Evolutionary conservation across 106 monocot genomes (phyloP).

Genomic region (Dendrobium catenatum): DNA sequence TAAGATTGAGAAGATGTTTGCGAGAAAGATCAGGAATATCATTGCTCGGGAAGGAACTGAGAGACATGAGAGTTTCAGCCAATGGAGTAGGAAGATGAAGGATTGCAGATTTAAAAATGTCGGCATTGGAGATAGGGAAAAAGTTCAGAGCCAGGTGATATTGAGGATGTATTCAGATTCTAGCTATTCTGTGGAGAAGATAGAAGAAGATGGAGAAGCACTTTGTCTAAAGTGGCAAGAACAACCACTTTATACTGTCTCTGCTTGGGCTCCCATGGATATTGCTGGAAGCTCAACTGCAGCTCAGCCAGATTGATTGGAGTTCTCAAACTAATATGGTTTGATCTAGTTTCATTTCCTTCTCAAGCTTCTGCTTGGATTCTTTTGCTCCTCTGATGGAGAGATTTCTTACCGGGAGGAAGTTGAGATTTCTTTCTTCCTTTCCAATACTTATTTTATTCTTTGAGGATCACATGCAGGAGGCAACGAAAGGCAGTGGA

Average conservation of each 20-base stretch:
- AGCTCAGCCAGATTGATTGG: slow-evolving; percentile 19
- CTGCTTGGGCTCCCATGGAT: slow-evolving; percentile 54
- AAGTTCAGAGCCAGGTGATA: slow-evolving; percentile 48
- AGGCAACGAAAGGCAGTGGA: not conserved
- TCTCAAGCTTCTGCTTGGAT: not conserved
- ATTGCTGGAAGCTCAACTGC: slow-evolving; percentile 26
- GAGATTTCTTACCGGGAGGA: not conserved
- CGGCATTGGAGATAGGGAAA: slow-evolving; percentile 45
- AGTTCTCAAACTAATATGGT: not conserved
- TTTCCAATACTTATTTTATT: slow-evolving; percentile 1
- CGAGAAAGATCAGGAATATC: slow-evolving; percentile 67
- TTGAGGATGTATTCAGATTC: slow-evolving; percentile 51
- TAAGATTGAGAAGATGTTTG: slow-evolving; percentile 80
- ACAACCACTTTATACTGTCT: slow-evolving; percentile 69
- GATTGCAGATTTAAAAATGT: slow-evolving; percentile 34
- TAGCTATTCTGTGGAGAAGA: slow-evolving; percentile 39
- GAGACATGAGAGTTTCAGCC: slow-evolving; percentile 55
- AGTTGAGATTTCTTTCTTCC: not conserved
- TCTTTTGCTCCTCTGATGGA: not conserved
- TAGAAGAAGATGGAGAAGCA: slow-evolving; percentile 29
- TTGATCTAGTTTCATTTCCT: not conserved
- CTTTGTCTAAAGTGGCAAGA: slow-evolving; percentile 67
- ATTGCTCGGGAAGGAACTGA: slow-evolving; percentile 55
- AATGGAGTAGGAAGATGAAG: slow-evolving; percentile 55
- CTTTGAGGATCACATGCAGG: not conserved